Evolutionary conservation across 108 stramenopile species (phyloP).

Genomic region (Bacterosira constricta): DNA sequence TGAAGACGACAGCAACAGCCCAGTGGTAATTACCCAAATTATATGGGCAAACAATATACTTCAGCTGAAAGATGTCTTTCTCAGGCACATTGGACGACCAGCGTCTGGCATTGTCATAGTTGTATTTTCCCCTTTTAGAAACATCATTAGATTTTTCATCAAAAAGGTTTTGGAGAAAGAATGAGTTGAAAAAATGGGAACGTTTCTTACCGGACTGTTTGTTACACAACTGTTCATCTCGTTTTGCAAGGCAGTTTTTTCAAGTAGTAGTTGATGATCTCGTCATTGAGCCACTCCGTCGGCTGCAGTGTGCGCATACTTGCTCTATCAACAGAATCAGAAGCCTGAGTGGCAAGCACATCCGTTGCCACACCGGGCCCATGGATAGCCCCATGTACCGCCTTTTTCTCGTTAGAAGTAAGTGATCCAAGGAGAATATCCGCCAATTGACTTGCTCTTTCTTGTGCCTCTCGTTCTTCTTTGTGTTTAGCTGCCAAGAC

Average conservation of each 20-base stretch:
- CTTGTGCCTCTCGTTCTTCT: too few species aligned
- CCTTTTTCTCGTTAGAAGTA: too few species aligned
- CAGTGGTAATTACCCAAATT: slow-evolving; percentile 90
- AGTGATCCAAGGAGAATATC: too few species aligned
- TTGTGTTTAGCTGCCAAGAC: too few species aligned
- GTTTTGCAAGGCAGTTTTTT: slow-evolving; percentile 71
- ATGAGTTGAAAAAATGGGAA: slow-evolving; percentile 92
- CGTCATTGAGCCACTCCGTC: slow-evolving; percentile 95
- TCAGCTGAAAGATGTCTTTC: slow-evolving; percentile 88
- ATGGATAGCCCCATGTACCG: too few species aligned
- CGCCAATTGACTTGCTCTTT: too few species aligned
- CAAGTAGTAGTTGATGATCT: slow-evolving; percentile 95
- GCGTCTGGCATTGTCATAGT: slow-evolving; percentile 86
- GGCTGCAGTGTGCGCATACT: slow-evolving; percentile 70
- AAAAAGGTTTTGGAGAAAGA: slow-evolving; percentile 91
- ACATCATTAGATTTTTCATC: slow-evolving; percentile 63
- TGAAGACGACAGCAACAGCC: slow-evolving; percentile 88
- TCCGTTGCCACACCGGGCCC: too few species aligned
- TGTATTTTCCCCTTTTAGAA: slow-evolving; percentile 68
- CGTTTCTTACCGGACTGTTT: slow-evolving; percentile 57
- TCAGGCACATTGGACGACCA: slow-evolving; percentile 91
- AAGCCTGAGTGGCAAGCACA: too few species aligned
- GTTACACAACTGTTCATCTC: slow-evolving; percentile 75
- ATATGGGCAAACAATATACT: slow-evolving; percentile 90
- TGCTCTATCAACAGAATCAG: too few species aligned